Conservation (phyloP, 306 rosid genomes). For the Arachis hypogaea region DNA sequence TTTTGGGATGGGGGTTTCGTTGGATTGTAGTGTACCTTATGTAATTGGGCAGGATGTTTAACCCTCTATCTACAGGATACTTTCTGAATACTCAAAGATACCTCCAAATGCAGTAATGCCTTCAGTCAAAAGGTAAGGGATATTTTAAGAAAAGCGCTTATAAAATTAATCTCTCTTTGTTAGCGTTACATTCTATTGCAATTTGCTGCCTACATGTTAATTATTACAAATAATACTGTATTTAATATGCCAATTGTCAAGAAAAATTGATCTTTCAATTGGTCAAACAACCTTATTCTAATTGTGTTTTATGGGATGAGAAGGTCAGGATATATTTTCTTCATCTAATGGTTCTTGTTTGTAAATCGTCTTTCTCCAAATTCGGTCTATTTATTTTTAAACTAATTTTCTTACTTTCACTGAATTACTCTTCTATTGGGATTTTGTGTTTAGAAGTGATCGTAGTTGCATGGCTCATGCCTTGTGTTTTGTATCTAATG, state of each 20-base stretch:
- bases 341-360: constrained; percentile 5
- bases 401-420: constrained; percentile 1
- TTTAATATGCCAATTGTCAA: constrained; percentile 21
- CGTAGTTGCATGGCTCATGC: constrained; percentile 25
- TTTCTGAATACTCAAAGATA: constrained; percentile 74
- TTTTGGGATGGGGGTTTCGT: not conserved
- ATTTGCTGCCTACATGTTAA: constrained; percentile 14
- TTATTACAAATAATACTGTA: constrained; percentile 7
- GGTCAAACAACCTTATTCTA: constrained; percentile 14
- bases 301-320: not conserved
- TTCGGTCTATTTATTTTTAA: constrained; percentile 1
- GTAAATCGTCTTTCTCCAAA: constrained; percentile 24
- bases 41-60: constrained; percentile 25
- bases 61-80: constrained; percentile 66
- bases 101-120: constrained; percentile 65
- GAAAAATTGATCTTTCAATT: constrained; percentile 23
- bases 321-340: not conserved
- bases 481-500: constrained; percentile 21
- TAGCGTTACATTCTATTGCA: constrained; percentile 3
- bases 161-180: constrained; percentile 9
- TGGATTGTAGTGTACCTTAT: not conserved
- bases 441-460: constrained; percentile 6
- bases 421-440: constrained; percentile 7
- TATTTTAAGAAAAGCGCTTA: constrained; percentile 3
- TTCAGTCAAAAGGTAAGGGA: constrained; percentile 61